Percentiles rank a stretch among this genome's conserved stretches.
Evolutionary conservation across 1,284 basidiomycete genomes (phyloP).

Genomic region (Naganishia sp.): DNA sequence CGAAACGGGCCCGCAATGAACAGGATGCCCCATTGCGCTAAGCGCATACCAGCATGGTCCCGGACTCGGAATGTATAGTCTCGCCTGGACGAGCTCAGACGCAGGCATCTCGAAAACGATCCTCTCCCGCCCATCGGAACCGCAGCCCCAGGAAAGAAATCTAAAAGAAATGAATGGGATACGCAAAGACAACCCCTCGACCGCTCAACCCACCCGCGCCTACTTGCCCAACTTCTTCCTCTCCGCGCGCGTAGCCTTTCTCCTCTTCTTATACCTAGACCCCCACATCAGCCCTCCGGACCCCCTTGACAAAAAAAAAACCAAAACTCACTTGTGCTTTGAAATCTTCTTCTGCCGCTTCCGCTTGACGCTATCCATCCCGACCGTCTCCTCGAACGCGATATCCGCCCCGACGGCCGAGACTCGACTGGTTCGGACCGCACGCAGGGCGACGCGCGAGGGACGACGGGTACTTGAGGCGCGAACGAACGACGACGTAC

Average conservation of each 20-base stretch:
- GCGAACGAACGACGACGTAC: conserved; percentile 9
- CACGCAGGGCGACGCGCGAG: conserved; percentile 5
- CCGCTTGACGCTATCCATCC: conserved; percentile 47
- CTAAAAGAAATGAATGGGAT: neutral
- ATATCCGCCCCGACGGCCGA: conserved; percentile 9
- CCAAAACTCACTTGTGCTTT: conserved; percentile 46
- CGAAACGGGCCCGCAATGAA: too few relatives aligned
- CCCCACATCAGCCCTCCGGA: neutral
- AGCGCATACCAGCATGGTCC: too few relatives aligned
- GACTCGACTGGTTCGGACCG: neutral
- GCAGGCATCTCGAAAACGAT: too few relatives aligned
- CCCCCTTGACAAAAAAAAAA: neutral
- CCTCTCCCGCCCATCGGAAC: too few relatives aligned
- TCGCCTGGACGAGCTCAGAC: too few relatives aligned
- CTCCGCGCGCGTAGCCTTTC: conserved; percentile 42
- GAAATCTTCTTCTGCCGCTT: conserved; percentile 50
- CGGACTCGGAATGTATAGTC: too few relatives aligned
- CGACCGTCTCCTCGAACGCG: conserved; percentile 33
- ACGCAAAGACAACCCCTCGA: neutral
- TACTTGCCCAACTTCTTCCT: conserved; percentile 39
- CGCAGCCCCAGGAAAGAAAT: too few relatives aligned
- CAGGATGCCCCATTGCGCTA: too few relatives aligned
- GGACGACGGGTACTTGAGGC: conserved; percentile 4
- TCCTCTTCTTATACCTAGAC: conserved; percentile 48
- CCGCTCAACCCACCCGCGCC: neutral